Conservation (phyloP, 805 yeast genomes). For the Kluyveromyces lactis region DNA sequence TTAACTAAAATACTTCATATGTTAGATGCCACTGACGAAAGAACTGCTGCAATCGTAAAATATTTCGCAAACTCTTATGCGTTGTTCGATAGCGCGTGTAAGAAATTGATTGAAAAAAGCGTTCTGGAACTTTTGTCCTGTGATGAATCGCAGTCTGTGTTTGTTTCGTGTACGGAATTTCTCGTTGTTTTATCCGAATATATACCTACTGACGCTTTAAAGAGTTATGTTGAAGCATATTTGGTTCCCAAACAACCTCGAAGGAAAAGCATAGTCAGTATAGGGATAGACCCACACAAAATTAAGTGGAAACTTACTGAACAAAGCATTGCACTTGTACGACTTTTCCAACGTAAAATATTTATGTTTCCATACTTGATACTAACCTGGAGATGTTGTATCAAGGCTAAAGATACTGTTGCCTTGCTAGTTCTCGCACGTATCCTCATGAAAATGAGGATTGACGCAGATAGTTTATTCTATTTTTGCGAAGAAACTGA, state of each 20-base stretch:
- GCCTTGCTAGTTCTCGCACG: conserved; percentile 42
- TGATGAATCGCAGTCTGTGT: not conserved
- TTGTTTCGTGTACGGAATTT: not conserved
- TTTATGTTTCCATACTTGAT: not conserved
- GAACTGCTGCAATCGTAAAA: not conserved
- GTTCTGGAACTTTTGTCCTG: not conserved
- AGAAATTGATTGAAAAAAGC: not conserved
- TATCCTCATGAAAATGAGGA: conserved; percentile 47
- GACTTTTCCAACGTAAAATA: not conserved
- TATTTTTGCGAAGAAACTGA: conserved; percentile 48
- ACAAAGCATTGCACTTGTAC: not conserved
- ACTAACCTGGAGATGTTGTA: not conserved
- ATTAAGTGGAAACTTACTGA: conserved; percentile 1
- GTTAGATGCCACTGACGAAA: not conserved
- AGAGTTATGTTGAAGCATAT: not conserved
- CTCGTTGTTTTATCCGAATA: not conserved
- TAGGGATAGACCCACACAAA: conserved; percentile 4
- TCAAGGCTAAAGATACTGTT: conserved; percentile 5
- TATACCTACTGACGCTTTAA: not conserved
- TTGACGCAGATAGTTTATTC: conserved; percentile 36
- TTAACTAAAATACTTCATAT: not conserved
- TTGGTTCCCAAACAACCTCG: conserved; percentile 4
- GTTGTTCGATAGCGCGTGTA: not conserved
- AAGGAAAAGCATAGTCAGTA: conserved; percentile 11
- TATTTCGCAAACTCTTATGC: not conserved